phyloP scores from a whole-genome alignment of 768 basidiomycete species.

The Crepidotus variabilis region DNA sequence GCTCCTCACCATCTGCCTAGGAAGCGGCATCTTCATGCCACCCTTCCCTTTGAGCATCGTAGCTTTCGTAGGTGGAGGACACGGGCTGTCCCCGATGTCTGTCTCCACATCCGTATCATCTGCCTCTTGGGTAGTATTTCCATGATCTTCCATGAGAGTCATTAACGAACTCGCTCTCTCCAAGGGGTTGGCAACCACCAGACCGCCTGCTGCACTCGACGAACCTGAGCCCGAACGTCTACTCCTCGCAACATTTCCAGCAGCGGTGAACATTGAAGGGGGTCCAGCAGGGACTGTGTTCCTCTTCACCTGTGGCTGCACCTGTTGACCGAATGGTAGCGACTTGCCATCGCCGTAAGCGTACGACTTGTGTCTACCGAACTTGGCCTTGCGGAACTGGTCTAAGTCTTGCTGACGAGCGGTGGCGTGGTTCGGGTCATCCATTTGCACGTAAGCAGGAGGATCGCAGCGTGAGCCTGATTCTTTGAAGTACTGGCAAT shows the following conservation, averaged over 20 bases:
- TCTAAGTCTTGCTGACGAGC: slow-evolving; percentile 85
- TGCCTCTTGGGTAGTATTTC: slow-evolving; percentile 53
- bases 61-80: slow-evolving; percentile 71
- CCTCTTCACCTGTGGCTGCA: slow-evolving; percentile 51
- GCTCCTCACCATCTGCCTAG: slow-evolving; percentile 45
- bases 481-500: slow-evolving; percentile 79
- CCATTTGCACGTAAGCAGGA: slow-evolving; percentile 86
- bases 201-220: too few species aligned
- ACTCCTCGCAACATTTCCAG: slow-evolving; percentile 55
- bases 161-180: slow-evolving; percentile 29
- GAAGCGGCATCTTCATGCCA: slow-evolving; percentile 2
- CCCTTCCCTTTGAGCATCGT: slow-evolving; percentile 50
- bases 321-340: slow-evolving; percentile 28
- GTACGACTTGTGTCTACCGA: slow-evolving; percentile 88
- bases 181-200: neutral
- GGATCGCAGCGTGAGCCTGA: slow-evolving; percentile 75
- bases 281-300: slow-evolving; percentile 55
- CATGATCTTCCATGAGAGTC: slow-evolving; percentile 61
- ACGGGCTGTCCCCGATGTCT: slow-evolving; percentile 84
- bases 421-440: slow-evolving; percentile 79
- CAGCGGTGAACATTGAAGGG: slow-evolving; percentile 62
- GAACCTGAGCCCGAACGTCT: slow-evolving; percentile 37
- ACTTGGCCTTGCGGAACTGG: slow-evolving; percentile 86
- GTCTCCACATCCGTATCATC: slow-evolving; percentile 64
- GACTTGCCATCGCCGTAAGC: slow-evolving; percentile 77